phyloP scores from a whole-genome alignment of 371 early-diverging fungal species.

The Dichotomocladium elegans region DNA sequence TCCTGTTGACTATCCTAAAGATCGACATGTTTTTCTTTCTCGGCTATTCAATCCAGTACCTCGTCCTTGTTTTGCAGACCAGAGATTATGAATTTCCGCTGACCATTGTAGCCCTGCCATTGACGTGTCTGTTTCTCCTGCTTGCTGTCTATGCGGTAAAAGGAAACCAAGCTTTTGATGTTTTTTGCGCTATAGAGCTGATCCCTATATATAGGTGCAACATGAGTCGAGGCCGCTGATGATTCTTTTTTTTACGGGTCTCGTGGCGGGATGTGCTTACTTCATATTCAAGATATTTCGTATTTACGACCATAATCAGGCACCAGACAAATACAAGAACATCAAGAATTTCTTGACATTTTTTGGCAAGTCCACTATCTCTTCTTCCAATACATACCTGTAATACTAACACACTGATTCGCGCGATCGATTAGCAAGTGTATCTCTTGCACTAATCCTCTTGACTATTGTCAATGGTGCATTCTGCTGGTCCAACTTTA shows the following conservation, averaged over 20 bases:
- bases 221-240: constrained; percentile 51
- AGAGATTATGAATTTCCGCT: constrained; percentile 76
- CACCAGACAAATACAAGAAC: constrained; percentile 46
- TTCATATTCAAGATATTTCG: constrained; percentile 85
- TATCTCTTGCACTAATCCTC: constrained; percentile 63
- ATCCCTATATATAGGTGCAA: constrained; percentile 19
- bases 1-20: constrained; percentile 81
- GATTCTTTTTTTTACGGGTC: constrained; percentile 63
- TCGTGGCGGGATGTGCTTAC: constrained; percentile 70
- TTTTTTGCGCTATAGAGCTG: no score
- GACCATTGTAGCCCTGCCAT: constrained; percentile 79
- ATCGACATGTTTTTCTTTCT: constrained; percentile 85
- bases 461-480: constrained; percentile 66
- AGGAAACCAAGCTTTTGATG: no score
- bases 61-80: constrained; percentile 65
- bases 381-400: not conserved
- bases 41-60: constrained; percentile 83
- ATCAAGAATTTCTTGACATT: constrained; percentile 79
- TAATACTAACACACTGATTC: not conserved
- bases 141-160: constrained; percentile 76
- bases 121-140: constrained; percentile 68
- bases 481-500: constrained; percentile 76
- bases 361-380: constrained; percentile 58
- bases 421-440: constrained; percentile 37
- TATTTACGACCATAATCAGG: constrained; percentile 64